Evolutionary conservation across 371 early-diverging fungal species (phyloP).

Genomic region (Umbelopsis sp.): DNA sequence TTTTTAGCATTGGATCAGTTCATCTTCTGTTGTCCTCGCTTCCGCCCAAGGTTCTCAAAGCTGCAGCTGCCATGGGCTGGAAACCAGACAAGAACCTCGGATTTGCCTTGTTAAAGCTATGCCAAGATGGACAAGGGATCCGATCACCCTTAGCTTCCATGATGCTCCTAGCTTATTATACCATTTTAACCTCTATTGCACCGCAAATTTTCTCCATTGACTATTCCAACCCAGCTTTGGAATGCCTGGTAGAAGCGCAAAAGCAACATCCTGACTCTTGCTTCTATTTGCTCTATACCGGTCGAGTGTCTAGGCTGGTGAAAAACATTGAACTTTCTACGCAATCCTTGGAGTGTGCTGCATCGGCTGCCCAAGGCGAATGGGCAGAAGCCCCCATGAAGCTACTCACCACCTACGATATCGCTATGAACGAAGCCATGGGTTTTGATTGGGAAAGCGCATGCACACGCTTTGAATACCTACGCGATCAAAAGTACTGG

Average conservation of each 20-base stretch:
- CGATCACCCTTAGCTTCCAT: conserved; percentile 63
- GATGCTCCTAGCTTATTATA: conserved; percentile 52
- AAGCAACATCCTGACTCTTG: conserved; percentile 58
- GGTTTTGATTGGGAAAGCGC: conserved; percentile 59
- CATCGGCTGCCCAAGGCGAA: conserved; percentile 56
- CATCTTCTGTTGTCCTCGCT: conserved; percentile 62
- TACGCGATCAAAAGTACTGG: conserved; percentile 62
- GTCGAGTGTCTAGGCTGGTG: conserved; percentile 56
- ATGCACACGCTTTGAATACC: conserved; percentile 44
- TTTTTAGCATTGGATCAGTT: conserved; percentile 58
- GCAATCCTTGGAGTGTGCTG: conserved; percentile 53
- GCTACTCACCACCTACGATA: conserved; percentile 61
- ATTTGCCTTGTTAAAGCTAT: conserved; percentile 56
- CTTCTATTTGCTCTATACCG: conserved; percentile 63
- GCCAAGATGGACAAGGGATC: conserved; percentile 58
- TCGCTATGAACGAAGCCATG: conserved; percentile 62
- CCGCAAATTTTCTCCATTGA: conserved; percentile 47
- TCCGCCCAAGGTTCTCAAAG: conserved; percentile 59
- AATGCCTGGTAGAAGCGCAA: conserved; percentile 60
- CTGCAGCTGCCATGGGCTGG: conserved; percentile 59
- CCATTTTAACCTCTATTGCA: conserved; percentile 54
- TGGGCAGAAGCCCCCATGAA: conserved; percentile 59
- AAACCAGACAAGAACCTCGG: conserved; percentile 62
- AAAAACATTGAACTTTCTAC: conserved; percentile 56
- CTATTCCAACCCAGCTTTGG: conserved; percentile 52